These are phyloP conservation scores for Pachysandra terminalis DNA, from an alignment of 164 flowering plant species.

Conservation along the genomic window DNA sequence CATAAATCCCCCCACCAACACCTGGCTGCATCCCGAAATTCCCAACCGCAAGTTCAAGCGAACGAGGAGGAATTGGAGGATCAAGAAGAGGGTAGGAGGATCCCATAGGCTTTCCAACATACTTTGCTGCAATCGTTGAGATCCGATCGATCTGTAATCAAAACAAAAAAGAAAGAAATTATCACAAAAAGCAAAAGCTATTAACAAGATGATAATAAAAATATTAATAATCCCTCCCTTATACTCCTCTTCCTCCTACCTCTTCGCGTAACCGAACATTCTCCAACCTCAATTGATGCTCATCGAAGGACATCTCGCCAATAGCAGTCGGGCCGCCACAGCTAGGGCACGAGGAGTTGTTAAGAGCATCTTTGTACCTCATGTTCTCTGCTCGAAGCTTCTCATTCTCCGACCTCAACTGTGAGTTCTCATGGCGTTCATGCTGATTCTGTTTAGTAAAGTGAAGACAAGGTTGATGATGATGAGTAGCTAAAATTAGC, in stretches of 20 bases:
- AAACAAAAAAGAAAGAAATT: neutral
- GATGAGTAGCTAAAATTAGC: constrained; percentile 7
- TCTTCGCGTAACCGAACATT: constrained; percentile 81
- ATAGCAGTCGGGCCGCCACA: constrained; percentile 77
- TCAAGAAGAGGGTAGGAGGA: constrained; percentile 40
- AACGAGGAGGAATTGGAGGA: constrained; percentile 33
- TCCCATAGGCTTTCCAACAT: constrained; percentile 54
- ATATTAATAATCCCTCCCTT: too few species aligned
- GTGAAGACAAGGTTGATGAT: neutral
- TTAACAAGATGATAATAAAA: too few species aligned
- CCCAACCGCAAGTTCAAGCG: constrained; percentile 48
- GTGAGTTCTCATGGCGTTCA: constrained; percentile 74
- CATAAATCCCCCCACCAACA: constrained; percentile 48
- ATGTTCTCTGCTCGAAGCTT: constrained; percentile 76
- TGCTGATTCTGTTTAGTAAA: constrained; percentile 60
- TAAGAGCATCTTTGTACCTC: constrained; percentile 70
- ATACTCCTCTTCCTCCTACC: too few species aligned
- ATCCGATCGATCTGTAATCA: constrained; percentile 57
- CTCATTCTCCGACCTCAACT: constrained; percentile 66
- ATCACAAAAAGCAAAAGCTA: too few species aligned
- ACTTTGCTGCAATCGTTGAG: constrained; percentile 69
- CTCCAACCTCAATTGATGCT: constrained; percentile 70
- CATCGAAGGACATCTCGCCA: constrained; percentile 80
- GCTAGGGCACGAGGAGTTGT: constrained; percentile 62
- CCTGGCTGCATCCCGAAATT: constrained; percentile 31